Conservation (phyloP, 2,329 filamentous ascomycete genomes). For the Talaromyces funiculosus region DNA sequence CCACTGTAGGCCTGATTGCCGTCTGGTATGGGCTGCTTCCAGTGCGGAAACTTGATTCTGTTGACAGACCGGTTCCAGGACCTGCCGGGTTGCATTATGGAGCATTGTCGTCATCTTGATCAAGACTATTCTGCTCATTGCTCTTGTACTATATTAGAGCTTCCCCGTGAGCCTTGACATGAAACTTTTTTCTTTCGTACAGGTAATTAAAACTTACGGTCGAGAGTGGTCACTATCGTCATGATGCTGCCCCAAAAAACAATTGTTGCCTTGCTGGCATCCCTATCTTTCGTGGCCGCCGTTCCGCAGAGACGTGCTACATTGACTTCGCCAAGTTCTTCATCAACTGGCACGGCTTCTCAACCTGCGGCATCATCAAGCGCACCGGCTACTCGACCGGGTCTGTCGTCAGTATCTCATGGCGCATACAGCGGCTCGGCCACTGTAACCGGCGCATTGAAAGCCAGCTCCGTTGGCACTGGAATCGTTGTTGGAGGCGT, state of each 20-base stretch:
- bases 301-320: background rate
- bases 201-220: background rate
- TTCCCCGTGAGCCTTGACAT: background rate
- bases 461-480: slow-evolving; percentile 46
- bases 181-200: background rate
- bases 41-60: background rate
- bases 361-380: background rate
- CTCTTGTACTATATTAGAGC: background rate
- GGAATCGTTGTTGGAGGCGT: slow-evolving; percentile 56
- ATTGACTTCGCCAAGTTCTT: background rate
- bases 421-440: slow-evolving; percentile 62
- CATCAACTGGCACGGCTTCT: background rate
- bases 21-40: background rate
- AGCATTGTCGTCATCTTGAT: slow-evolving; percentile 1
- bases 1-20: background rate
- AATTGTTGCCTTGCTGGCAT: background rate
- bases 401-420: slow-evolving; percentile 55
- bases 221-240: background rate
- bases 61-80: background rate
- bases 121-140: background rate
- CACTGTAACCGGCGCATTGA: slow-evolving; percentile 64
- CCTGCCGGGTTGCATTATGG: background rate
- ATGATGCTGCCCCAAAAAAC: slow-evolving; percentile 6
- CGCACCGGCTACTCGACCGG: slow-evolving; percentile 35
- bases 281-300: background rate